phyloP scores from a whole-genome alignment of 1,284 basidiomycete species.

The Quambalaria eucalypti region DNA sequence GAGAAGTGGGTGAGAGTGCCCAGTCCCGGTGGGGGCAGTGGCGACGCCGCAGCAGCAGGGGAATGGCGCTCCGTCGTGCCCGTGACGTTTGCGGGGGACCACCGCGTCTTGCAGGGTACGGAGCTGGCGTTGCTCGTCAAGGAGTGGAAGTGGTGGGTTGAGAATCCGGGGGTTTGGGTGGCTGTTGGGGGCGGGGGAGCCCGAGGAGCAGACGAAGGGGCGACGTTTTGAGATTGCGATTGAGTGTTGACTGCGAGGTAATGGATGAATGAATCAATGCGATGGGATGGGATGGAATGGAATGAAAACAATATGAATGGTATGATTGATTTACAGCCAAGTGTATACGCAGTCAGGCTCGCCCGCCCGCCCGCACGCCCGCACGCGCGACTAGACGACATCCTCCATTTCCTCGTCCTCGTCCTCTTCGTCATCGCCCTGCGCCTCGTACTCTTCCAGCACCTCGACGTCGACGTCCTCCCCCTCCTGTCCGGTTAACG shows the following conservation, averaged over 20 bases:
- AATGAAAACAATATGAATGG: too few relatives aligned
- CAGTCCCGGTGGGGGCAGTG: conserved; percentile 9
- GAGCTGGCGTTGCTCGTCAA: conserved; percentile 85
- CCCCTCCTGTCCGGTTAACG: not conserved
- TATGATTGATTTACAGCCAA: too few relatives aligned
- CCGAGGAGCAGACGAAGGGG: too few relatives aligned
- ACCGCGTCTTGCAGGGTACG: conserved; percentile 82
- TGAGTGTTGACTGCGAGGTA: too few relatives aligned
- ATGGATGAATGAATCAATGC: too few relatives aligned
- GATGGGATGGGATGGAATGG: too few relatives aligned
- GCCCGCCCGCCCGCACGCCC: too few relatives aligned
- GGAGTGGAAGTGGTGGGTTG: conserved; percentile 74
- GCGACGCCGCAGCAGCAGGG: too few relatives aligned
- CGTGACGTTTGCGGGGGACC: conserved; percentile 58
- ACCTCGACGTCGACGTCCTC: not conserved
- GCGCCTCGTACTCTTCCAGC: not conserved
- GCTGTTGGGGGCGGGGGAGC: too few relatives aligned
- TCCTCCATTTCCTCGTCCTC: conserved; percentile 1
- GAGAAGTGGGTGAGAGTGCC: too few relatives aligned
- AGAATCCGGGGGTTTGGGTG: conserved; percentile 65
- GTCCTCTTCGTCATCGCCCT: not conserved
- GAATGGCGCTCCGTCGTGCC: conserved; percentile 28
- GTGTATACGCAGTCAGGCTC: too few relatives aligned
- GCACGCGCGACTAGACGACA: not conserved
- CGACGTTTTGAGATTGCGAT: too few relatives aligned